phyloP scores from a whole-genome alignment of 2,329 filamentous ascomycete genomes.

The Sporothrix brunneoviolacea region DNA sequence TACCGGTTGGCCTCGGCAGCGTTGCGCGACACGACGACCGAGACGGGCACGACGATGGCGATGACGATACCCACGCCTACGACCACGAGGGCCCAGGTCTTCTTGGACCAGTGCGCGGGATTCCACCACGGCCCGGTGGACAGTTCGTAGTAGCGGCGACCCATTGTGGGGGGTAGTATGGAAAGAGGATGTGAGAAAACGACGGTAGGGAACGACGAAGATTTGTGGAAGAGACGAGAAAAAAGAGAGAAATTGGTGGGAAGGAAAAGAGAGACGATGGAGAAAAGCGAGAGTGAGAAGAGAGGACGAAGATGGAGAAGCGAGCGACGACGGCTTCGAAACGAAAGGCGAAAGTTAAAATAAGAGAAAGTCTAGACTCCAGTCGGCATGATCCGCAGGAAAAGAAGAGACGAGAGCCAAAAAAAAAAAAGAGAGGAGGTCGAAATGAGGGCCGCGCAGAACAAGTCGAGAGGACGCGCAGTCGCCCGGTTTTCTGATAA shows the following conservation, averaged over 20 bases:
- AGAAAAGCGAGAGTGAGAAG: too few species aligned
- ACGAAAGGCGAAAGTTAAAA: too few species aligned
- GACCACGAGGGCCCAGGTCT: conserved; percentile 40
- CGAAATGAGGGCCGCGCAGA: not conserved
- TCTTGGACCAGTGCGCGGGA: conserved; percentile 46
- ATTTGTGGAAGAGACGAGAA: too few species aligned
- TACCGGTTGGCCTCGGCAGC: conserved; percentile 33
- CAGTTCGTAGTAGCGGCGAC: conserved; percentile 13
- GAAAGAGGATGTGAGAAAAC: not conserved
- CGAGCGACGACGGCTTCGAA: too few species aligned
- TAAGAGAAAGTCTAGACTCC: too few species aligned
- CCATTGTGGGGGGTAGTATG: conserved; percentile 10
- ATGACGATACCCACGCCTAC: conserved; percentile 35
- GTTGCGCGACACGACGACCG: conserved; percentile 33
- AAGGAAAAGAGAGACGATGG: too few species aligned
- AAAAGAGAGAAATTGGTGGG: too few species aligned
- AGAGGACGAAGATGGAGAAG: too few species aligned
- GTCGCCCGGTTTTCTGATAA: not conserved
- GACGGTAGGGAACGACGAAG: not conserved
- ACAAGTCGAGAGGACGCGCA: not conserved
- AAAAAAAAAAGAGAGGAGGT: not conserved
- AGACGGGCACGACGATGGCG: conserved; percentile 41
- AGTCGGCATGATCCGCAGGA: too few species aligned
- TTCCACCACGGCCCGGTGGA: conserved; percentile 26
- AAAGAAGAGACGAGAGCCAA: too few species aligned